Evolutionary conservation across 73 alveolate species (phyloP).

Genomic region (Paramecium caudatum): DNA sequence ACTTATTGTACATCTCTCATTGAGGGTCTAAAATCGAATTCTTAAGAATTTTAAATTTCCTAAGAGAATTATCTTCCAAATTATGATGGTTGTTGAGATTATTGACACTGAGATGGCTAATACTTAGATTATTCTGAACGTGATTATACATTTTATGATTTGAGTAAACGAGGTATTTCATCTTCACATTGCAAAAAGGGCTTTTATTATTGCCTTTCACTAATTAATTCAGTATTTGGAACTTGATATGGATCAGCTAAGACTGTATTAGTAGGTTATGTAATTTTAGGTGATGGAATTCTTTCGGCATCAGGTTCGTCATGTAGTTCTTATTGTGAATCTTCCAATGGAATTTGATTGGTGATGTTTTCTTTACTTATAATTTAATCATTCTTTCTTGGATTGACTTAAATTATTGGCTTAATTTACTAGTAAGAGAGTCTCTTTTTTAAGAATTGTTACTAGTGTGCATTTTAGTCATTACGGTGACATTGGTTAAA

Average conservation of each 20-base stretch:
- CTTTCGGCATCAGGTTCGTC: slow-evolving; percentile 29
- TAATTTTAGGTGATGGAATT: background rate
- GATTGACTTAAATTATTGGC: background rate
- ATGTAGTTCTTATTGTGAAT: slow-evolving; percentile 5
- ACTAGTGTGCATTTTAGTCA: background rate
- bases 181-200: background rate
- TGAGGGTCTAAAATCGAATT: background rate
- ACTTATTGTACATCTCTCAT: background rate
- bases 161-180: background rate
- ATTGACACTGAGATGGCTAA: background rate
- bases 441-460: slow-evolving; percentile 33
- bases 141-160: background rate
- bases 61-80: slow-evolving; percentile 17
- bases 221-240: background rate
- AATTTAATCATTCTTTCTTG: slow-evolving; percentile 7
- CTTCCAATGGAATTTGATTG: slow-evolving; percentile 34
- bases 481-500: background rate
- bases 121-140: slow-evolving; percentile 3
- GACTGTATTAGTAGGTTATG: background rate
- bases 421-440: background rate
- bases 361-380: background rate
- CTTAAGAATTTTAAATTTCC: background rate
- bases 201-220: background rate
- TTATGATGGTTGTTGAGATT: background rate
- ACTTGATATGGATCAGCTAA: background rate